Conservation (phyloP, 2,329 filamentous ascomycete species). For the Aspergillus fructus region DNA sequence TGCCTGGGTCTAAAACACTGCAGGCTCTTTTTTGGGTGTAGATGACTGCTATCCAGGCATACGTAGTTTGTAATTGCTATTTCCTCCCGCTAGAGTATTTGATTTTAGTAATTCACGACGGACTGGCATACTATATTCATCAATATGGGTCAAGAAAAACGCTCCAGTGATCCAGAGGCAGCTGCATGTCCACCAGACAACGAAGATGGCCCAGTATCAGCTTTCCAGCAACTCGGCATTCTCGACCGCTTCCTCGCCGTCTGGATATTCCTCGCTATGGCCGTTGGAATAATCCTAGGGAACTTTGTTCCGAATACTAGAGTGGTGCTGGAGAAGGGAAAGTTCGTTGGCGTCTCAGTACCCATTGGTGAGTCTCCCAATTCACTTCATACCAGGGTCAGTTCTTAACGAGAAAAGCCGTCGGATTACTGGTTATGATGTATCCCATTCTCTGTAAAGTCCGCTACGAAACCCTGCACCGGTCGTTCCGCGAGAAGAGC, state of each 20-base stretch:
- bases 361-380: slow-evolving; percentile 57
- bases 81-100: not conserved
- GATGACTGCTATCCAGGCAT: not conserved
- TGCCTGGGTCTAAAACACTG: not conserved
- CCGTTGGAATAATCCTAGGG: slow-evolving; percentile 69
- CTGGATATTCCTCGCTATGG: slow-evolving; percentile 79
- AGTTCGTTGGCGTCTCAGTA: slow-evolving; percentile 68
- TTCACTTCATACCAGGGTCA: not conserved
- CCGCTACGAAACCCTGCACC: slow-evolving; percentile 71
- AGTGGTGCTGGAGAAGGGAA: slow-evolving; percentile 63
- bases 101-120: not conserved
- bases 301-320: slow-evolving; percentile 68
- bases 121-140: not conserved
- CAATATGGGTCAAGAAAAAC: slow-evolving; percentile 7
- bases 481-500: slow-evolving; percentile 58
- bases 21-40: no score
- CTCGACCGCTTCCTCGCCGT: slow-evolving; percentile 34
- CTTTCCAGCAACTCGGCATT: slow-evolving; percentile 20
- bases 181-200: not conserved
- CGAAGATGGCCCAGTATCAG: slow-evolving; percentile 14
- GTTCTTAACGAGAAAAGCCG: slow-evolving; percentile 50
- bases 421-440: slow-evolving; percentile 89
- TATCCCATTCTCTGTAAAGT: slow-evolving; percentile 90
- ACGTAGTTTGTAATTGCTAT: not conserved
- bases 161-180: slow-evolving; percentile 11